Base-by-base conservation (phyloP, 306 rosid species). In the Leucaena leucocephala region DNA sequence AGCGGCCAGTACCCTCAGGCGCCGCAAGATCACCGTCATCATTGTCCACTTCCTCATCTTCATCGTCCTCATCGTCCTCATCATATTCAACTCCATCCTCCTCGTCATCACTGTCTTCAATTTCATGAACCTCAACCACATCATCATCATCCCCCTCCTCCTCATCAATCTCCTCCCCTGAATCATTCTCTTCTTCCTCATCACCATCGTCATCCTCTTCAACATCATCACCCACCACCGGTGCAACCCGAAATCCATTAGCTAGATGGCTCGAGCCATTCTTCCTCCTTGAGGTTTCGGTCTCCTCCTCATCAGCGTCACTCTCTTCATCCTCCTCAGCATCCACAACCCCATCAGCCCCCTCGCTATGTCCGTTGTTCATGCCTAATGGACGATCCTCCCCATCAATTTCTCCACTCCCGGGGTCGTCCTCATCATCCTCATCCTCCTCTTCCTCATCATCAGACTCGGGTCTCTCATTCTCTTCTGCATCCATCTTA, bases 401-500 rank as follows among this genome's bases (percentile, higher is more conserved):
- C 0, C 98, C 93, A 1, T 93, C 98, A 12, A 93, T 84, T 77
- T 93, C 98, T 0, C 98, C 98, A 4, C 98, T 91, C 40, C 98
- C 97, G 0, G 98, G 98, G 33, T 93, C 98, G 46, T 93, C 98
- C 78, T 93, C 98, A 0, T 89, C 93, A 0, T 89, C 93, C 33
- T 88, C 91, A 16, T 88, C 91, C 4, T 93, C 98, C 7, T 91
- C 94, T 33, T 67, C 97, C 81, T 93, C 98, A 0, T 93, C 98
- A 38, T 93, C 98, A 0, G 89, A 83, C 80, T 93, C 98, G 0
- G 98, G 97, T 48, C 95, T 82, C 87, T 91, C 98, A 49, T 93
- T 93, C 86, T 88, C 98, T 64, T 93, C 98, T 13, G 97, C 94
- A 35, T 93, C 98, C 98, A 88, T 93, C 91, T 91, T 93, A 76